A percentile compares a stretch with the other conserved stretches of the same genome.
Conservation (phyloP, 73 alveolate genomes). For the Chromera velia region DNA sequence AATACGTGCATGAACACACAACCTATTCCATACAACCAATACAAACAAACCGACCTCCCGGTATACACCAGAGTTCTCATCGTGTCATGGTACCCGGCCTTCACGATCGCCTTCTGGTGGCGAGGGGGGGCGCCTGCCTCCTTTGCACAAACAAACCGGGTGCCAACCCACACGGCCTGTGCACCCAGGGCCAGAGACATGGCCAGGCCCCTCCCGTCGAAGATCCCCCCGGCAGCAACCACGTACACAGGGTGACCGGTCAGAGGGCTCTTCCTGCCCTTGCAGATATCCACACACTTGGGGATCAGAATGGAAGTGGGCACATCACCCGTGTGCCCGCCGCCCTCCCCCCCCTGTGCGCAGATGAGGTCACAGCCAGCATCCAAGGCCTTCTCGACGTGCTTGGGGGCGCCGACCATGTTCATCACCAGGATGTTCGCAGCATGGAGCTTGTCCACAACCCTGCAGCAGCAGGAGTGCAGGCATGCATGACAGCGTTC, state of each 20-base stretch:
- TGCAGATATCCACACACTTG: constrained; percentile 32
- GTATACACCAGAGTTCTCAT: constrained; percentile 34
- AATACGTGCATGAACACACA: too few relatives aligned
- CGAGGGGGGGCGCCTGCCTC: constrained; percentile 39
- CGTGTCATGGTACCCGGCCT: constrained; percentile 39
- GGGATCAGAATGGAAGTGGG: constrained; percentile 40
- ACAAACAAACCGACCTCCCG: constrained; percentile 36
- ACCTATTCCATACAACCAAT: neutral
- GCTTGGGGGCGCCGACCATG: constrained; percentile 44
- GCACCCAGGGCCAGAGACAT: constrained; percentile 39
- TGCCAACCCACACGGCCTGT: constrained; percentile 43
- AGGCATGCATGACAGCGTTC: too few relatives aligned
- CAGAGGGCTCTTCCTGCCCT: constrained; percentile 32
- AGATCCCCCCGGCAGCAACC: constrained; percentile 41
- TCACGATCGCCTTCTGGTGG: constrained; percentile 29
- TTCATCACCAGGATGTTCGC: constrained; percentile 33
- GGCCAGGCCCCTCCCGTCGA: constrained; percentile 39
- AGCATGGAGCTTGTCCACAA: constrained; percentile 36
- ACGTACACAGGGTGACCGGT: constrained; percentile 32
- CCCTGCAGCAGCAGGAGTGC: too few relatives aligned
- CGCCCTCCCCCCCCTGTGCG: constrained; percentile 47
- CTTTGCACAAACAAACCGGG: constrained; percentile 29
- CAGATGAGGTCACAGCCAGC: constrained; percentile 35
- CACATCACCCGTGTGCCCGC: constrained; percentile 43
- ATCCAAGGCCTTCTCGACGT: constrained; percentile 28